Conservation (phyloP, 257 asterid species). For the Solanum lycopersicoides region DNA sequence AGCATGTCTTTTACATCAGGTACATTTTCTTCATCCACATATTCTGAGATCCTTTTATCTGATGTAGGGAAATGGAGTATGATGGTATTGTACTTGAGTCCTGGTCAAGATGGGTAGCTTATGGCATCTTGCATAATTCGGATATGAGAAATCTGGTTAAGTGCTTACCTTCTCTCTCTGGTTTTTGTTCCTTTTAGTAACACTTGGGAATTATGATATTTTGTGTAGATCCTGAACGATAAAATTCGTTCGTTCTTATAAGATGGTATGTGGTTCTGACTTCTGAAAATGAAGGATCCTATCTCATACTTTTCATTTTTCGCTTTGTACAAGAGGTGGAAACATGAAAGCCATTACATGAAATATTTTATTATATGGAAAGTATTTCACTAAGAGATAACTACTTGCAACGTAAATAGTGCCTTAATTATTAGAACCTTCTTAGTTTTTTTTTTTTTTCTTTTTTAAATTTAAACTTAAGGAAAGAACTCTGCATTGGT, state of each 20-base stretch:
- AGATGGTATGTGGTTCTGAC: neutral
- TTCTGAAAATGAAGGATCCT: neutral
- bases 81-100: constrained; percentile 97
- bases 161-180: neutral
- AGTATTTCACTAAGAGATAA: neutral
- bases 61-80: constrained; percentile 71
- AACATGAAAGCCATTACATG: neutral
- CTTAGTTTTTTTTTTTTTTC: neutral
- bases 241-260: neutral
- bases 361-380: neutral
- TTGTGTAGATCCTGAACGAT: neutral
- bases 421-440: neutral
- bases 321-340: neutral
- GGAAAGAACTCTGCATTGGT: neutral
- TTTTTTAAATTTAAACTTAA: neutral
- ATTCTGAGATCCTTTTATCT: constrained; percentile 4
- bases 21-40: neutral
- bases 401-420: neutral
- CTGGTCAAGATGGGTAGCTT: constrained; percentile 96
- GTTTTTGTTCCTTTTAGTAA: neutral
- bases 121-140: constrained; percentile 81
- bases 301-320: neutral
- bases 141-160: constrained; percentile 56
- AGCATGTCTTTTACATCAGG: neutral
- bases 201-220: neutral